These are phyloP conservation scores for Amanita muscaria DNA, from an alignment of 768 basidiomycete species.

Conservation along the genomic window DNA sequence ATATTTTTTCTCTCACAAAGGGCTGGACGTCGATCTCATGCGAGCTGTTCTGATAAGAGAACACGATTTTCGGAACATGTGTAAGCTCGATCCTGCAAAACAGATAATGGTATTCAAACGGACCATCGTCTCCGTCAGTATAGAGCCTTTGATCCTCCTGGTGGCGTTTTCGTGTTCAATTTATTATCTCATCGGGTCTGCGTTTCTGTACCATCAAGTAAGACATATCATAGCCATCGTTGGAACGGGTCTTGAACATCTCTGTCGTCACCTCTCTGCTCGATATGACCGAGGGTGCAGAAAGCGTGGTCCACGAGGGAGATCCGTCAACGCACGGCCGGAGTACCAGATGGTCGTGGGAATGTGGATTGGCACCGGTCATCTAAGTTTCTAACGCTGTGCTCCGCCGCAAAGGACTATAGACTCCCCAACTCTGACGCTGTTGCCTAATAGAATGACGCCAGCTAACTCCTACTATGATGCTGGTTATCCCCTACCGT, in stretches of 20 bases:
- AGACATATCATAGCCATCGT: slow-evolving; percentile 89
- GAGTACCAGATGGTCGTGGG: slow-evolving; percentile 97
- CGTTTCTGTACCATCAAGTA: slow-evolving; percentile 94
- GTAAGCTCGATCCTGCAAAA: slow-evolving; percentile 87
- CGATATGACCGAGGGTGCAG: slow-evolving; percentile 49
- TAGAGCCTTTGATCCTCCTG: slow-evolving; percentile 34
- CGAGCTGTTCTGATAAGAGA: slow-evolving; percentile 72
- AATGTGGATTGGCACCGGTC: slow-evolving; percentile 66
- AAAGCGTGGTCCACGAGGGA: slow-evolving; percentile 14
- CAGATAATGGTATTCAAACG: slow-evolving; percentile 79
- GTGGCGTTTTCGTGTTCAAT: slow-evolving; percentile 58
- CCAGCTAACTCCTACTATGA: too few relatives aligned
- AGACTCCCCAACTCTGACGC: too few relatives aligned
- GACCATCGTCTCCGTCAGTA: slow-evolving; percentile 55
- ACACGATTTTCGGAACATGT: slow-evolving; percentile 94
- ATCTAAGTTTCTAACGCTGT: too few relatives aligned
- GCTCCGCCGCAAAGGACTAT: too few relatives aligned
- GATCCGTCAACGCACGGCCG: slow-evolving; percentile 63
- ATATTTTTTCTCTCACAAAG: slow-evolving; percentile 78
- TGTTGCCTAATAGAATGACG: too few relatives aligned
- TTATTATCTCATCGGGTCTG: slow-evolving; percentile 80
- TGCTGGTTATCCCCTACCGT: too few relatives aligned
- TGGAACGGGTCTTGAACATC: slow-evolving; percentile 70
- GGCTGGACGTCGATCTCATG: slow-evolving; percentile 71
- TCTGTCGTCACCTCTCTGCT: slow-evolving; percentile 63